Evolutionary conservation across 2,329 filamentous ascomycete species (phyloP), one percentile per base, ranked within the genome.

Genomic region (Trichoderma sp.): DNA sequence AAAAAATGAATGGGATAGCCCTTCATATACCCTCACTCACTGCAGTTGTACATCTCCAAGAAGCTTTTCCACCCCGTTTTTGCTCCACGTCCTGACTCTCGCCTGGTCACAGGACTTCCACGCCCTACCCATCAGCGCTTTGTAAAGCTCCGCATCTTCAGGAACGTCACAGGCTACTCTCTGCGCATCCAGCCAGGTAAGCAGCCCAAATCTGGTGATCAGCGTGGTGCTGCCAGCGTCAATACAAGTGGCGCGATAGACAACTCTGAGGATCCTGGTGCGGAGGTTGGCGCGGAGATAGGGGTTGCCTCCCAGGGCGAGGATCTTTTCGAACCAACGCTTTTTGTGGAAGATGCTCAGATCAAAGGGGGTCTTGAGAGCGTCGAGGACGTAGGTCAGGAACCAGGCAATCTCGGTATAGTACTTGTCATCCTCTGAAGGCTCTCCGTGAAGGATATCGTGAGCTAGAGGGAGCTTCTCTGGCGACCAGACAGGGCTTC

Each of bases 191-290:
- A 95, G 83, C 94, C 93, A 97, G 72, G 87, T 90, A 65, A 95
- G 78, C 24, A 92, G 82, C 19, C 92, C 92, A 55, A 91, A 89
- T 68, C 94, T 84, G 1, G 93, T 96, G 47, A 93, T 85, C 57
- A 97, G 83, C n/a, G 91, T 95, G 5, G 90, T 92, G 78, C 91
- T 93, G 0, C 92, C 93, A 1, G 87, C 89, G 35, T 89, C 86
- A 37, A 94, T 87, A 57, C 85, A 85, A 0, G 88, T 89, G 3
- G 90, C 89, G 52, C 91, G 86, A 74, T 90, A 90, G 19, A 96
- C 73, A 27, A 96, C 85, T 76, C 81, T 79, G 33, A 88, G 76
- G 16, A 88, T 80, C 72, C 89, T 88, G 65, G 87, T 88, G 70
- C 88, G 88, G 19, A 91, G 81, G 19, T 84, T 82, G 21, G 83